Evolutionary conservation across 345 rosid species (phyloP).

Genomic region (Eucalyptus viminalis): DNA sequence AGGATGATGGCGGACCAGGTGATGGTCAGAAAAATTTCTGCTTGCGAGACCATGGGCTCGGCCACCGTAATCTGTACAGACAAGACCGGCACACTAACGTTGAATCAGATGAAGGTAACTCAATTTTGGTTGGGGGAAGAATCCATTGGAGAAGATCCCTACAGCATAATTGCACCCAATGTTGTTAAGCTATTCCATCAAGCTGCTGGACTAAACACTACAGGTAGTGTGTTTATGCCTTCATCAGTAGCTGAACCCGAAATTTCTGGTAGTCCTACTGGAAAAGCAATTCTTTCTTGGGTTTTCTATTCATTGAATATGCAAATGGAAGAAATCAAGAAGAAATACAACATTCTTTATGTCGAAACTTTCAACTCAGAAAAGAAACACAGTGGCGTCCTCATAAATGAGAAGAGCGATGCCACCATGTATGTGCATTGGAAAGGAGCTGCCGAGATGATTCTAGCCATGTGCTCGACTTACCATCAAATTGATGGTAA

Average conservation of each 20-base stretch:
- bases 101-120: slow-evolving; percentile 58
- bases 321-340: slow-evolving; percentile 25
- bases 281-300: slow-evolving; percentile 72
- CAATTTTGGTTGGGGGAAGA: slow-evolving; percentile 53
- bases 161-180: slow-evolving; percentile 12
- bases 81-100: slow-evolving; percentile 78
- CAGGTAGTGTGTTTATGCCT: slow-evolving; percentile 34
- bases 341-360: slow-evolving; percentile 16
- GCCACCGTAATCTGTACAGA: slow-evolving; percentile 67
- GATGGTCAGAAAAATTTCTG: slow-evolving; percentile 65
- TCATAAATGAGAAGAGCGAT: slow-evolving; percentile 17
- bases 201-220: slow-evolving; percentile 62
- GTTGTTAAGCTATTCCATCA: slow-evolving; percentile 33
- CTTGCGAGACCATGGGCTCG: slow-evolving; percentile 88
- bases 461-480: slow-evolving; percentile 50
- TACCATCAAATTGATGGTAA: slow-evolving; percentile 42
- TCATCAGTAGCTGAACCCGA: slow-evolving; percentile 15
- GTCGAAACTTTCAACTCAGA: slow-evolving; percentile 62
- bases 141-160: background rate
- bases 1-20: slow-evolving; percentile 74
- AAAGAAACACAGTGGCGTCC: slow-evolving; percentile 57
- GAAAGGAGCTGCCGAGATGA: slow-evolving; percentile 83
- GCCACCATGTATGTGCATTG: slow-evolving; percentile 36
- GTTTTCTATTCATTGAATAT: slow-evolving; percentile 26
- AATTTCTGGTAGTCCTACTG: slow-evolving; percentile 60